These are phyloP conservation scores for Naganishia onofrii DNA, from an alignment of 768 basidiomycete species.

Conservation along the genomic window DNA sequence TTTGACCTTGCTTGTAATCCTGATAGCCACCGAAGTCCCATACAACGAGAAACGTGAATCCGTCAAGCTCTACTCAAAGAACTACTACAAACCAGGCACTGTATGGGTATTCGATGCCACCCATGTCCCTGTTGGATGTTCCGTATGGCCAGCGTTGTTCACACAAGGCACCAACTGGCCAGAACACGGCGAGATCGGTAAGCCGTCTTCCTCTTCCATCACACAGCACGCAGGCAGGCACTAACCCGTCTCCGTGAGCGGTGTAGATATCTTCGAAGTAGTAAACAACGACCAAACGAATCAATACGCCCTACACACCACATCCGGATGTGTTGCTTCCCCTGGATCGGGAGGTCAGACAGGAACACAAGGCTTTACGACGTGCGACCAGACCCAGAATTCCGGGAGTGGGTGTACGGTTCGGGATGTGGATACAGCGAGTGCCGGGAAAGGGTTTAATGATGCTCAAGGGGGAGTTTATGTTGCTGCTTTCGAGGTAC, in stretches of 20 bases:
- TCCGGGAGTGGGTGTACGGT: constrained; percentile 65
- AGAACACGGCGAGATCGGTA: constrained; percentile 52
- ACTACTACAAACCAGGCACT: constrained; percentile 45
- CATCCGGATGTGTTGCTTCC: constrained; percentile 50
- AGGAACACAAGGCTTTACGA: constrained; percentile 46
- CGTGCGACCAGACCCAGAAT: constrained; percentile 57
- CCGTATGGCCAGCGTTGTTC: constrained; percentile 44
- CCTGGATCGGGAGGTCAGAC: constrained; percentile 35
- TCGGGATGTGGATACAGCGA: constrained; percentile 51
- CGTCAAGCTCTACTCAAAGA: constrained; percentile 47
- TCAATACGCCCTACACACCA: constrained; percentile 73
- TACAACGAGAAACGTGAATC: constrained; percentile 51
- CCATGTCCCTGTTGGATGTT: constrained; percentile 27
- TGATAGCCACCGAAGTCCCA: constrained; percentile 35
- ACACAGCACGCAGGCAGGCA: not conserved
- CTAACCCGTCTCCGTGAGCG: constrained; percentile 41
- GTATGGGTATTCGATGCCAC: constrained; percentile 35
- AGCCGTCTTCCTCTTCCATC: constrained; percentile 38
- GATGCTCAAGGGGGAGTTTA: constrained; percentile 68
- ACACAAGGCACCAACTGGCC: constrained; percentile 56
- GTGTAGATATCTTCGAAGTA: constrained; percentile 79
- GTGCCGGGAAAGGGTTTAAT: constrained; percentile 69
- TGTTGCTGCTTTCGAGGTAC: constrained; percentile 67
- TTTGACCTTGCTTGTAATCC: not conserved
- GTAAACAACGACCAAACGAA: constrained; percentile 67